Conservation (phyloP, 2,329 filamentous ascomycete genomes). For the Colletotrichum sp. region DNA sequence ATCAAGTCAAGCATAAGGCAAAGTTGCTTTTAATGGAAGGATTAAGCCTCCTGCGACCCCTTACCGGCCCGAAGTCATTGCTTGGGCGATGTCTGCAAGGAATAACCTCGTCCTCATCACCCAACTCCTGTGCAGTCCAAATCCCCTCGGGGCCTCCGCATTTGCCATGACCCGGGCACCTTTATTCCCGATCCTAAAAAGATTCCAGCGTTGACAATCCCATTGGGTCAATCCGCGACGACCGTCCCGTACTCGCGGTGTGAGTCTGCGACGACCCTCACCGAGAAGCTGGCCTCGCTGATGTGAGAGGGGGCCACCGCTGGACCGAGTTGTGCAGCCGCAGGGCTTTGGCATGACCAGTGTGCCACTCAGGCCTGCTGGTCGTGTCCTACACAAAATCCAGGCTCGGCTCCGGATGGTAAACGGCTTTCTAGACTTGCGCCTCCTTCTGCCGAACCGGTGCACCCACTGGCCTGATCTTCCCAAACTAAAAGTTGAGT, state of each 20-base stretch:
- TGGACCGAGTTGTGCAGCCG: slow-evolving; percentile 14
- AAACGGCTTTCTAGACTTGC: neutral
- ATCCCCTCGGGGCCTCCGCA: neutral
- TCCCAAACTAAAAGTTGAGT: neutral
- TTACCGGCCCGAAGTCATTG: slow-evolving; percentile 7
- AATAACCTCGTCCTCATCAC: neutral
- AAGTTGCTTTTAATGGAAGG: neutral
- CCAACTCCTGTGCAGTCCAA: neutral
- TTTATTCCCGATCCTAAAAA: neutral
- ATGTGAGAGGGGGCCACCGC: neutral
- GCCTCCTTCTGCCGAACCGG: neutral
- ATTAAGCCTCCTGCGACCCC: neutral
- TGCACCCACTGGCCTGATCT: slow-evolving; percentile 7
- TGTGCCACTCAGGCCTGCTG: neutral
- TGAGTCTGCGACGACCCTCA: neutral
- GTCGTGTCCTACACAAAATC: neutral
- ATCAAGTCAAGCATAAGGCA: neutral
- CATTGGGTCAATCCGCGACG: neutral
- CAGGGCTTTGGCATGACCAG: neutral
- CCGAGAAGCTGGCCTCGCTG: neutral
- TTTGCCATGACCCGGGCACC: neutral
- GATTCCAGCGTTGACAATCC: neutral
- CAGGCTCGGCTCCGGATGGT: slow-evolving; percentile 2
- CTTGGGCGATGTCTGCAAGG: neutral
- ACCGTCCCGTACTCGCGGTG: neutral